Evolutionary conservation across 2,329 filamentous ascomycete species (phyloP).

Genomic region (Aureobasidium pullulans): DNA sequence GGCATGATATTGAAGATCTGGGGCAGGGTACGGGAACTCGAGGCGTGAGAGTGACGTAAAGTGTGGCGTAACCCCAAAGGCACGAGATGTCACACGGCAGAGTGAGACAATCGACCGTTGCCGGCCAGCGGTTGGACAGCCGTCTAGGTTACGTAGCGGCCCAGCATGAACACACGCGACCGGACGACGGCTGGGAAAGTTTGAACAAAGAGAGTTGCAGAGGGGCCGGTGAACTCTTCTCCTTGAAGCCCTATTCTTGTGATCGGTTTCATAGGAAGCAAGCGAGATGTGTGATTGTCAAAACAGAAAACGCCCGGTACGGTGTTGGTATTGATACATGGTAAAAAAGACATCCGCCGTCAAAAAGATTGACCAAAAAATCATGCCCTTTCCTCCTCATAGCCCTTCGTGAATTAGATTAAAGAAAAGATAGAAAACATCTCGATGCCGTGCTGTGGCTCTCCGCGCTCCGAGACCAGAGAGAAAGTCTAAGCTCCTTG

Average conservation of each 20-base stretch:
- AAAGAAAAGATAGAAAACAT: neutral
- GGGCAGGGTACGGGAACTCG: neutral
- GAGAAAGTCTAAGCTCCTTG: conserved; percentile 31
- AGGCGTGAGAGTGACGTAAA: neutral
- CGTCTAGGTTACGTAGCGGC: conserved; percentile 8
- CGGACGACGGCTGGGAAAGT: neutral
- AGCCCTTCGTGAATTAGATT: neutral
- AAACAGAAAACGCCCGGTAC: neutral
- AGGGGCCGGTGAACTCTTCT: neutral
- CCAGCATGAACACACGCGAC: neutral
- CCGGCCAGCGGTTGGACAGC: neutral
- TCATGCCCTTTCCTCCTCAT: neutral
- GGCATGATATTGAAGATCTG: conserved; percentile 7
- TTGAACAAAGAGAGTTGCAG: neutral
- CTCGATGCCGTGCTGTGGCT: conserved; percentile 8
- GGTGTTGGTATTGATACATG: neutral
- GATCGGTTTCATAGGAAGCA: neutral
- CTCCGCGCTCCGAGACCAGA: conserved; percentile 3
- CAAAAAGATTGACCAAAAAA: neutral
- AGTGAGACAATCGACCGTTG: conserved; percentile 8
- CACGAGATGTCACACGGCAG: conserved; percentile 5
- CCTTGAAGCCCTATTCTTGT: neutral
- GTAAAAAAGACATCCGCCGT: neutral
- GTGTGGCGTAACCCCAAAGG: neutral
- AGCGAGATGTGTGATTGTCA: neutral